phyloP scores from a whole-genome alignment of 2,329 filamentous ascomycete species.

The Paraphoma sp. region DNA sequence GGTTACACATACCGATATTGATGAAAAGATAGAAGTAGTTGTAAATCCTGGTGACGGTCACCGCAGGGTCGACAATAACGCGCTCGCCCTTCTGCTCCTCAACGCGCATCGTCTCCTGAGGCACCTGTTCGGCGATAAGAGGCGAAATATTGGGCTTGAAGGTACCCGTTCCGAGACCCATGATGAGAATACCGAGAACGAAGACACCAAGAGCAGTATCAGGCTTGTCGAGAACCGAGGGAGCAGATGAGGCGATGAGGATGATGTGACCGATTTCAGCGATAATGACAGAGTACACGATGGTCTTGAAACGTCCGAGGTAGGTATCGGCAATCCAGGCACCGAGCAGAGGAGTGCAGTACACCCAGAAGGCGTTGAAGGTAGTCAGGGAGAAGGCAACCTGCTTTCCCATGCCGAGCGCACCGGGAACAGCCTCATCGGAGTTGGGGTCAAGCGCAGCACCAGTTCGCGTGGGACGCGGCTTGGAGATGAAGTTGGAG shows the following conservation, averaged over 20 bases:
- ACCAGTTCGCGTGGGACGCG: conserved; percentile 37
- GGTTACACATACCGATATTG: conserved; percentile 12
- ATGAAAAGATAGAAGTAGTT: conserved; percentile 56
- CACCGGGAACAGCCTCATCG: conserved; percentile 53
- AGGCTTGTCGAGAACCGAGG: conserved; percentile 54
- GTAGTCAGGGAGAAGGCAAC: conserved; percentile 59
- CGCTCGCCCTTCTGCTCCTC: conserved; percentile 58
- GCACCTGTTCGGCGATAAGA: conserved; percentile 69
- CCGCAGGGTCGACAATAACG: conserved; percentile 70
- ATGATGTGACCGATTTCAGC: conserved; percentile 66
- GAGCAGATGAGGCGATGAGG: conserved; percentile 62
- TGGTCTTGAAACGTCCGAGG: conserved; percentile 67
- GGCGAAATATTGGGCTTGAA: conserved; percentile 72
- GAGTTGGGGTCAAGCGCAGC: conserved; percentile 32
- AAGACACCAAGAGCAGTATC: conserved; percentile 63
- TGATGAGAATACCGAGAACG: conserved; percentile 64
- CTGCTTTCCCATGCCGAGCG: conserved; percentile 62
- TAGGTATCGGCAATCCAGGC: conserved; percentile 67
- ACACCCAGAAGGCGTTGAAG: conserved; percentile 64
- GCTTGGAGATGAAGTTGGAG: conserved; percentile 47
- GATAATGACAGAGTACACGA: conserved; percentile 62
- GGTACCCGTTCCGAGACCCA: conserved; percentile 71
- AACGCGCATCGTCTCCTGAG: conserved; percentile 58
- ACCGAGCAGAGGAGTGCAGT: conserved; percentile 64
- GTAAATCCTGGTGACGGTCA: conserved; percentile 73